These are phyloP conservation scores for Schwanniomyces occidentalis DNA, from an alignment of 805 yeast genomes.

Conservation along the genomic window DNA sequence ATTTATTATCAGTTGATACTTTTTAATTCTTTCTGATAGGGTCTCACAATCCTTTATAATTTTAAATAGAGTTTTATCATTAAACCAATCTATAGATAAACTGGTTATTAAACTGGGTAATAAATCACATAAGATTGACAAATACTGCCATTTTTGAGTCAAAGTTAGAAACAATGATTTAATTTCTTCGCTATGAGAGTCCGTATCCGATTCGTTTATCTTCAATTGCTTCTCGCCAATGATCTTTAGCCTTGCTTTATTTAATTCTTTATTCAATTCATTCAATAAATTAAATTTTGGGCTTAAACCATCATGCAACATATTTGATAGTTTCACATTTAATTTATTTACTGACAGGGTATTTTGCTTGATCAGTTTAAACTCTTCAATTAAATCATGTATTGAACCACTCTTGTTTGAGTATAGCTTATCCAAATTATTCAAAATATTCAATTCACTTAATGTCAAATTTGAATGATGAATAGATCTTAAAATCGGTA, in stretches of 20 bases:
- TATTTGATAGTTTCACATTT: conserved; percentile 4
- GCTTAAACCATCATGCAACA: conserved; percentile 10
- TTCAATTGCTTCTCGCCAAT: background rate
- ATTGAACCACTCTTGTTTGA: conserved; percentile 13
- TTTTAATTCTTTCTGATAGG: conserved; percentile 17
- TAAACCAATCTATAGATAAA: conserved; percentile 38
- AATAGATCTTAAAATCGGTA: conserved; percentile 35
- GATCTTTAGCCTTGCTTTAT: conserved; percentile 11
- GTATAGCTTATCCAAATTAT: conserved; percentile 21
- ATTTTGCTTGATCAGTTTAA: conserved; percentile 7
- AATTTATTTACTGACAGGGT: conserved; percentile 4
- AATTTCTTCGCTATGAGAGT: background rate
- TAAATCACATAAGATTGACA: conserved; percentile 25
- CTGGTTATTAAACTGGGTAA: conserved; percentile 33
- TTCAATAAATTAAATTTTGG: conserved; percentile 20
- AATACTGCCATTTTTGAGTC: conserved; percentile 18
- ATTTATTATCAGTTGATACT: conserved; percentile 18
- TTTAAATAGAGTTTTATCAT: conserved; percentile 24
- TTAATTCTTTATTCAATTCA: conserved; percentile 12
- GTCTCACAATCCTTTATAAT: conserved; percentile 30
- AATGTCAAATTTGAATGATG: conserved; percentile 29
- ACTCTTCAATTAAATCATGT: conserved; percentile 14
- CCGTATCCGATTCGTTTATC: background rate
- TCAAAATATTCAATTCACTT: conserved; percentile 24
- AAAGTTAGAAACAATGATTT: conserved; percentile 7